phyloP scores from a whole-genome alignment of 176 grass and related monocot genomes.

The Zoysia japonica region DNA sequence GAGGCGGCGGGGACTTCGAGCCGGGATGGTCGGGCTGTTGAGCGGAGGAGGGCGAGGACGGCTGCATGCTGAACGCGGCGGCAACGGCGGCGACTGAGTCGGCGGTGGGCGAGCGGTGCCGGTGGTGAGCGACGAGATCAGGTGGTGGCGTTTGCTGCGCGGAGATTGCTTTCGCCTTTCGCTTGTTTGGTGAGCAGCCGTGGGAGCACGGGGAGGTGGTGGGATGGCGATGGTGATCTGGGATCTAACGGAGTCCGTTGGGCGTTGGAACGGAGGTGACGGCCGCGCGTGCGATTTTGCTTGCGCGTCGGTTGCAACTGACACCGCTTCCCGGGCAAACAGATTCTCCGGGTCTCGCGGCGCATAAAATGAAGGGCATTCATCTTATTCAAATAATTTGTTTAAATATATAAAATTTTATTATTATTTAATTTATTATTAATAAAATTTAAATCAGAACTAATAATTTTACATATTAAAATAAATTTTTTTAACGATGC shows the following conservation, averaged over 20 bases:
- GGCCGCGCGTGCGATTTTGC: neutral
- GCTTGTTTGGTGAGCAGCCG: neutral
- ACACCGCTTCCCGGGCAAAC: neutral
- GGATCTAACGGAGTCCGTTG: constrained; percentile 38
- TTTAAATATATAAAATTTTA: too few species aligned
- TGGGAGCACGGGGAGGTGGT: neutral
- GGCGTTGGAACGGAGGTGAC: constrained; percentile 4
- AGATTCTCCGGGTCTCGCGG: neutral
- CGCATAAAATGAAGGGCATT: neutral
- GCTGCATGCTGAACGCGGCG: constrained; percentile 29
- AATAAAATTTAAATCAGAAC: too few species aligned
- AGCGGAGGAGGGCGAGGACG: constrained; percentile 18
- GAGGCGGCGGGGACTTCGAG: constrained; percentile 43
- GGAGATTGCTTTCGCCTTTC: neutral
- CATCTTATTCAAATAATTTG: too few species aligned
- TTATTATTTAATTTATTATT: too few species aligned
- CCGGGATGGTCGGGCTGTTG: constrained; percentile 28
- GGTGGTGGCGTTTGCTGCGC: neutral
- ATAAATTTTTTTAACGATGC: too few species aligned
- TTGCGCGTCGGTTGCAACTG: neutral
- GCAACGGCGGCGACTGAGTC: neutral
- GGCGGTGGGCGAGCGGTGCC: neutral
- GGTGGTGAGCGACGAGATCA: constrained; percentile 23
- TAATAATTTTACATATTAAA: too few species aligned
- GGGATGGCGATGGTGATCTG: constrained; percentile 23